Percentiles rank a stretch among this genome's conserved stretches.
Evolutionary conservation across 768 basidiomycete species (phyloP).

Genomic region (Hypholoma sublateritium): DNA sequence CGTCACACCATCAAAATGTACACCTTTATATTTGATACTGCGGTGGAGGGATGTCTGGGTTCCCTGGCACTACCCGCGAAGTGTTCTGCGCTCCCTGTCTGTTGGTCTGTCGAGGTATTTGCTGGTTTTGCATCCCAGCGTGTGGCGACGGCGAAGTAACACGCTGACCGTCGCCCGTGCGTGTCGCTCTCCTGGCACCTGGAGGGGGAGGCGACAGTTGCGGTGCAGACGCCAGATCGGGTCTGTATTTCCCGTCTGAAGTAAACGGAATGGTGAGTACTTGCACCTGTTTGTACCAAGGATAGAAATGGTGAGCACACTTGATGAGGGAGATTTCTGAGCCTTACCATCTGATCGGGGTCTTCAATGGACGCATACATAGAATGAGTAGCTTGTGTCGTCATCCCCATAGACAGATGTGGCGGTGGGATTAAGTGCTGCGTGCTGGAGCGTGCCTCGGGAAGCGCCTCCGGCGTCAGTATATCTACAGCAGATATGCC

Average conservation of each 20-base stretch:
- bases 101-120: no score
- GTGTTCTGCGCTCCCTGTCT: no score
- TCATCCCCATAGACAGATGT: not conserved
- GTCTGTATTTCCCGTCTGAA: constrained; percentile 17
- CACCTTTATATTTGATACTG: no score
- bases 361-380: not conserved
- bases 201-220: constrained; percentile 11
- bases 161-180: not conserved
- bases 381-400: not conserved
- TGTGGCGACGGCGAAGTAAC: not conserved
- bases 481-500: not conserved
- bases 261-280: constrained; percentile 12
- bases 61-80: no score
- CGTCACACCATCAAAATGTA: no score
- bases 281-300: constrained; percentile 4
- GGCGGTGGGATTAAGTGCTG: not conserved
- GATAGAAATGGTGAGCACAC: not conserved
- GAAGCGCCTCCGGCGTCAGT: not conserved
- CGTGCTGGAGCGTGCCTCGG: not conserved
- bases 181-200: not conserved
- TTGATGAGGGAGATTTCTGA: not conserved
- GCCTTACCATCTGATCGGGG: not conserved
- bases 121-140: no score
- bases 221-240: constrained; percentile 11
- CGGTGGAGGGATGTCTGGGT: no score